phyloP scores from a whole-genome alignment of 2,329 filamentous ascomycete species.

The Epichloe sylvatica region DNA sequence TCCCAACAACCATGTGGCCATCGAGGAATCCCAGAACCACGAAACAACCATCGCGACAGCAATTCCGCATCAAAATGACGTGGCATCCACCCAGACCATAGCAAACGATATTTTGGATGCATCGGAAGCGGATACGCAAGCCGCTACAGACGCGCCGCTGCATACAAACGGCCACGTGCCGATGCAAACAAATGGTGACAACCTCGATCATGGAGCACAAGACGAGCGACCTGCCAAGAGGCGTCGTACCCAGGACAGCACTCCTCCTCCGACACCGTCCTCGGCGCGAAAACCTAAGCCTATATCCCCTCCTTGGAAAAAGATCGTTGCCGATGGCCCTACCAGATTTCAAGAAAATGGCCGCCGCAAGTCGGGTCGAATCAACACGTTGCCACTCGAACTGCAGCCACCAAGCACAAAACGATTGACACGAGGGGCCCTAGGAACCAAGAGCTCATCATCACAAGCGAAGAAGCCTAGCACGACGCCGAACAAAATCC shows the following conservation, averaged over 20 bases:
- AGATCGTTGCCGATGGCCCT: conserved; percentile 67
- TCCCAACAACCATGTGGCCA: conserved; percentile 28
- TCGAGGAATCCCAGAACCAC: conserved; percentile 16
- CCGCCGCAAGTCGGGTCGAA: conserved; percentile 50
- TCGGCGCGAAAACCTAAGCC: conserved; percentile 31
- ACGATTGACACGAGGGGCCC: conserved; percentile 34
- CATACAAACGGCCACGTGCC: conserved; percentile 17
- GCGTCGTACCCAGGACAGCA: conserved; percentile 42
- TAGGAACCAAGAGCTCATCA: conserved; percentile 15
- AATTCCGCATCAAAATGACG: conserved; percentile 8
- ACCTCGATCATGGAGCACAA: conserved; percentile 23
- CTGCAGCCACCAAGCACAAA: conserved; percentile 35
- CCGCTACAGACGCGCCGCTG: conserved; percentile 11
- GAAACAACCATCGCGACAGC: conserved; percentile 14
- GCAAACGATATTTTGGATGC: conserved; percentile 6
- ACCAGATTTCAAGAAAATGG: conserved; percentile 70
- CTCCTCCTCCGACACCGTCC: conserved; percentile 21
- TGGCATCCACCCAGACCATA: conserved; percentile 9
- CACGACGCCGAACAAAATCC: conserved; percentile 16
- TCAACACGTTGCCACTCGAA: conserved; percentile 43
- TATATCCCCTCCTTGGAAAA: conserved; percentile 88
- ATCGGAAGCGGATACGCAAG: conserved; percentile 9
- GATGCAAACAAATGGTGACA: conserved; percentile 46
- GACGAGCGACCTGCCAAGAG: conserved; percentile 48
- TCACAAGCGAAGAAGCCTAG: conserved; percentile 20